Evolutionary conservation across 163 green algal genomes (phyloP), one percentile per base, ranked within the genome.

Genomic region (Scenedesmus sp.): DNA sequence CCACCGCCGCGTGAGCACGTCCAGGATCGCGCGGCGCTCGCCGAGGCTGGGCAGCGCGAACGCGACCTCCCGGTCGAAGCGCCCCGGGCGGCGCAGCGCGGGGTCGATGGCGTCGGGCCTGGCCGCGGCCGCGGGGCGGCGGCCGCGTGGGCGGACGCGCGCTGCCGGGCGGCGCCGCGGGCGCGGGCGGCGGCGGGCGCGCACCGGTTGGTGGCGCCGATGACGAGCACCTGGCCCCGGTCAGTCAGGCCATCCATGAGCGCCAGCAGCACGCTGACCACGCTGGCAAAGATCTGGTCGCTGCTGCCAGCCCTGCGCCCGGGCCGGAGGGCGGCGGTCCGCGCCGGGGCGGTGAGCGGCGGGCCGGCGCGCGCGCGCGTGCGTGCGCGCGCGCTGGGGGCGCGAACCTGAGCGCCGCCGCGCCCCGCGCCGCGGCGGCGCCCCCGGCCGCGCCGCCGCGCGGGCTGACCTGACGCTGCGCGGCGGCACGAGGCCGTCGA

Each of bases 1-100:
- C 88, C 83, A 94, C 22, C 34, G 56, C 17, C 44, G 48, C 0
- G 91, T 95, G 66, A 89, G 84, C 20, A 93, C 86, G 2, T 64
- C 44, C 45, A 93, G 80, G 14, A 92, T 89, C 18, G 42, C 83
- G 10, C 20, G 58, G 3, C 86, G 39, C 34, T 87, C 87, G 20
- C 39, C 29, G 9, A 29, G 14, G 31, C 64, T 57, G 2, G 92
- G 92, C 60, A 94, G 84, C 1, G 79, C 77, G 34, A 97, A 87
- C 29, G 83, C 80, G 6, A 96, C 74, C 74, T 97, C 85, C 10
- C 92, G 67, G 71, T 97, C 93, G 81, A 97, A 97, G 17, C 93
- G 85, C 3, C 93, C 93, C 1, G 93, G 93, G 6, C 93, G 86
- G 24, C 93, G 75, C 78, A 97, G 77, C 0, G 93, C 93, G 5